Conservation (phyloP, 1,284 basidiomycete species). For the Ceratobasidium sp. region DNA sequence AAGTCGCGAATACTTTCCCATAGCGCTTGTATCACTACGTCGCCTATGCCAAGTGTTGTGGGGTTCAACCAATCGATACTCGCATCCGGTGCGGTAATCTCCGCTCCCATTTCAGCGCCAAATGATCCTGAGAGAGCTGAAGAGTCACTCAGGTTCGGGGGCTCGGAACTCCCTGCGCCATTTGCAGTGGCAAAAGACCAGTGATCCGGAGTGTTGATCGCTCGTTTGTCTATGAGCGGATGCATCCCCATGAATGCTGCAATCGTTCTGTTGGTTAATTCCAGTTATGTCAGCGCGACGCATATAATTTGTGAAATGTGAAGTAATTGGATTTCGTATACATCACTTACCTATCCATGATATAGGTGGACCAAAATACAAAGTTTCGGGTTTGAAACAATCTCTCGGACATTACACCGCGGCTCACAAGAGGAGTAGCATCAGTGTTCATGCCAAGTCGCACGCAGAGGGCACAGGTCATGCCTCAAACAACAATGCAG, state of each 20-base stretch:
- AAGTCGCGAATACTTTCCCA: constrained; percentile 32
- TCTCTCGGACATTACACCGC: constrained; percentile 20
- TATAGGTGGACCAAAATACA: constrained; percentile 29
- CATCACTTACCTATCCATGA: constrained; percentile 15
- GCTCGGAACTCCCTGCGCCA: background rate
- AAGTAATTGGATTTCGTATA: background rate
- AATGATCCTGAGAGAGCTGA: background rate
- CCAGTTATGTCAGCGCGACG: background rate
- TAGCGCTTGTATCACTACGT: constrained; percentile 8
- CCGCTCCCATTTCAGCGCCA: background rate
- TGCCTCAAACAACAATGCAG: background rate
- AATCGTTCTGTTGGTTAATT: background rate
- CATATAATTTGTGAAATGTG: background rate
- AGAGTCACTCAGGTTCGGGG: background rate
- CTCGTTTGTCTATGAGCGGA: constrained; percentile 23
- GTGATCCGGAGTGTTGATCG: constrained; percentile 25
- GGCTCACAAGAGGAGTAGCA: constrained; percentile 25
- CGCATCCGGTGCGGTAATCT: background rate
- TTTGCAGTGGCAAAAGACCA: constrained; percentile 14
- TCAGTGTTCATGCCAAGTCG: constrained; percentile 35
- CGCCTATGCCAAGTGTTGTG: constrained; percentile 28
- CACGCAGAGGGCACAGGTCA: constrained; percentile 14
- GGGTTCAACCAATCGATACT: constrained; percentile 21
- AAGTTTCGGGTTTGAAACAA: constrained; percentile 36
- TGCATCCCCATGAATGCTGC: constrained; percentile 32